Evolutionary conservation across 331 rosid genomes (phyloP), one percentile per base, ranked within the genome.

Genomic region (Dryas integrifolia): DNA sequence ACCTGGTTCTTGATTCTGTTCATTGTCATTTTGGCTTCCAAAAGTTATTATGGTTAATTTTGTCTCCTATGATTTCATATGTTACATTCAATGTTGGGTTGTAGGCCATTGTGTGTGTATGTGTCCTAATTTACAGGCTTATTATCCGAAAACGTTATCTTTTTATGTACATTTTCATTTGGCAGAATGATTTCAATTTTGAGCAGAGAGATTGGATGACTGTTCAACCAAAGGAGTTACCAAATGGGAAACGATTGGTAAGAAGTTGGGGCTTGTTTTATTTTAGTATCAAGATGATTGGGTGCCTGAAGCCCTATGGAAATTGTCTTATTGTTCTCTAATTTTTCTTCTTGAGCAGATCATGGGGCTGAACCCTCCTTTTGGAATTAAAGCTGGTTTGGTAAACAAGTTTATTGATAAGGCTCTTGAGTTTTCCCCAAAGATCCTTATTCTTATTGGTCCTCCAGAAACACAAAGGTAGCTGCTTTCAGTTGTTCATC

Each of bases 301-400:
- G 15, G 38, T 57, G 55, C 61, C 40, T 50, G 6, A 40, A 26
- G 52, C 50, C 44, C 74, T 45, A 1, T 53, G 73, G 50, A 38
- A 72, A 77, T 49, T 70, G 51, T 50, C 13, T 67, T 40, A 35
- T 46, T 56, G 12, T 61, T 35, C 15, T 15, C 14, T 30, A 44
- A 3, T 46, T 41, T 56, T 72, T 53, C 70, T 73, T 59, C 77
- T 66, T 78, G 82, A 61, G 65, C 84, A 93, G 98, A 86, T 93
- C 76, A 91, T 93, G 97, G 98, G 97, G 47, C 85, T 93, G 30
- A 93, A 93, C 78, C 98, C 98, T 72, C 98, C 98, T 15, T 93
- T 93, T 45, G 97, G 98, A 72, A 65, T 89, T 58, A 81, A 86
- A 82, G 96, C 96, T 53, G 44, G 79, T 70, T 63, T 87, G 84